Percentiles rank a stretch among this genome's conserved stretches.
phyloP scores from a whole-genome alignment of 1,284 basidiomycete species.

The Xerocomus minutiporus region DNA sequence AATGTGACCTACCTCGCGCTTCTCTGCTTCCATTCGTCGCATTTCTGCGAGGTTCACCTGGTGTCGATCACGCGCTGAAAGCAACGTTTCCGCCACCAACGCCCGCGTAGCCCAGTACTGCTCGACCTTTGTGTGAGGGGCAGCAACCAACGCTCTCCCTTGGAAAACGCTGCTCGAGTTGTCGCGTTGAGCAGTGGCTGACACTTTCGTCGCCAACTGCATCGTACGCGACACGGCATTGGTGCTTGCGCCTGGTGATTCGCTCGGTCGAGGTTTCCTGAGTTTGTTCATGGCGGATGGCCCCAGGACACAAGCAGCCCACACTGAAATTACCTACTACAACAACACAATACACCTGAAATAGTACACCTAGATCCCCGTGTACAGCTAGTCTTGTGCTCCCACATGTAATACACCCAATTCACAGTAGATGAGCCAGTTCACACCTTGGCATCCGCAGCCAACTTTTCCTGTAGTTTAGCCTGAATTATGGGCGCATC shows the following conservation, averaged over 20 bases:
- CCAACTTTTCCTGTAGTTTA: conserved; percentile 55
- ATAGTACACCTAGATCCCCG: conserved; percentile 24
- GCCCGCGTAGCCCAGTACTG: conserved; percentile 64
- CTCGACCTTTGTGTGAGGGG: conserved; percentile 38
- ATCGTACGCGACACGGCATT: conserved; percentile 28
- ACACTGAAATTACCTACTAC: not conserved
- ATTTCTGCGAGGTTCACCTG: conserved; percentile 43
- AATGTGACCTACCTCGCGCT: conserved; percentile 40
- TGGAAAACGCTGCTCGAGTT: not conserved
- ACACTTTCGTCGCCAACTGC: conserved; percentile 23
- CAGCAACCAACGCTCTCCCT: conserved; percentile 6
- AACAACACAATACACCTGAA: conserved; percentile 14
- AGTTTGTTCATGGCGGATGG: conserved; percentile 23
- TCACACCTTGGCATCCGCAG: conserved; percentile 23
- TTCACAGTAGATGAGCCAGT: not conserved
- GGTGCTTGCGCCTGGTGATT: conserved; percentile 2
- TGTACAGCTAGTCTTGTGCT: conserved; percentile 13
- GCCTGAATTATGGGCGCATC: conserved; percentile 35
- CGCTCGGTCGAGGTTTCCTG: conserved; percentile 20
- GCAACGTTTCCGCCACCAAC: conserved; percentile 53
- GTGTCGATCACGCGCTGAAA: conserved; percentile 45
- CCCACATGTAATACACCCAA: conserved; percentile 14
- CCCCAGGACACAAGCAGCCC: not conserved
- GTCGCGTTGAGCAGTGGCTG: not conserved
- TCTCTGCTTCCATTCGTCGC: conserved; percentile 39